Conservation (phyloP, 2,329 filamentous ascomycete genomes). For the Pseudogymnoascus destructans region DNA sequence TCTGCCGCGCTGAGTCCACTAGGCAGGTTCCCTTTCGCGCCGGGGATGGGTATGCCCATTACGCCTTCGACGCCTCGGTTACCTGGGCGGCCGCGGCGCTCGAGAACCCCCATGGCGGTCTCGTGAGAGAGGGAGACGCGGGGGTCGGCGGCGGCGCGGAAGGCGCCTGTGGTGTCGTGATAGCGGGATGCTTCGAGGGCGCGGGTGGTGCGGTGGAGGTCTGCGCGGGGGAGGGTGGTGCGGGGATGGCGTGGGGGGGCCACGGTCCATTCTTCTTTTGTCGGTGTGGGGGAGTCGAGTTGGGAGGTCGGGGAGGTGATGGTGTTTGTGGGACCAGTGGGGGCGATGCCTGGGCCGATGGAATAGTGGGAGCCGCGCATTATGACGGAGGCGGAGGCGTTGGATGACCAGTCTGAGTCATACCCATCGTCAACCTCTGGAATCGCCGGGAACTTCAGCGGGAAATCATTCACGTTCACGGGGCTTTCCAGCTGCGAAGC, state of each 20-base stretch:
- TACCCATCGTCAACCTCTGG: neutral
- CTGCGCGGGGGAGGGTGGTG: conserved; percentile 17
- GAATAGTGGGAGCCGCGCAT: conserved; percentile 14
- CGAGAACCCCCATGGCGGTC: conserved; percentile 18
- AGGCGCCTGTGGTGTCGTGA: conserved; percentile 33
- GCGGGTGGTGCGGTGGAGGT: conserved; percentile 32
- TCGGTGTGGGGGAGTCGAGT: conserved; percentile 12
- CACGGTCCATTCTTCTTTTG: conserved; percentile 17
- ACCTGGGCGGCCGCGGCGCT: conserved; percentile 17
- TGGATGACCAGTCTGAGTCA: conserved; percentile 6
- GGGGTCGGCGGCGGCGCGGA: conserved; percentile 29
- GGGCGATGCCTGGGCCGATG: conserved; percentile 20
- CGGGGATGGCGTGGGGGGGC: conserved; percentile 16
- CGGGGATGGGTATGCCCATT: conserved; percentile 17
- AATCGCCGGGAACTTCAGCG: neutral
- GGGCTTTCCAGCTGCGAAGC: conserved; percentile 21
- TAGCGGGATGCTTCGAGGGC: conserved; percentile 30
- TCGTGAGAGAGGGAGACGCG: conserved; percentile 21
- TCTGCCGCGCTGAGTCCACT: conserved; percentile 25
- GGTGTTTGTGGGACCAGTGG: conserved; percentile 14
- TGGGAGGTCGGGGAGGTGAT: conserved; percentile 12
- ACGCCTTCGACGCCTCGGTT: conserved; percentile 18
- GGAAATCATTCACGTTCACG: conserved; percentile 11
- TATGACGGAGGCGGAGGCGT: conserved; percentile 11
- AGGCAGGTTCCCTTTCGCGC: conserved; percentile 23